Evolutionary conservation across 805 yeast species (phyloP).

Genomic region (Brettanomyces sp.): DNA sequence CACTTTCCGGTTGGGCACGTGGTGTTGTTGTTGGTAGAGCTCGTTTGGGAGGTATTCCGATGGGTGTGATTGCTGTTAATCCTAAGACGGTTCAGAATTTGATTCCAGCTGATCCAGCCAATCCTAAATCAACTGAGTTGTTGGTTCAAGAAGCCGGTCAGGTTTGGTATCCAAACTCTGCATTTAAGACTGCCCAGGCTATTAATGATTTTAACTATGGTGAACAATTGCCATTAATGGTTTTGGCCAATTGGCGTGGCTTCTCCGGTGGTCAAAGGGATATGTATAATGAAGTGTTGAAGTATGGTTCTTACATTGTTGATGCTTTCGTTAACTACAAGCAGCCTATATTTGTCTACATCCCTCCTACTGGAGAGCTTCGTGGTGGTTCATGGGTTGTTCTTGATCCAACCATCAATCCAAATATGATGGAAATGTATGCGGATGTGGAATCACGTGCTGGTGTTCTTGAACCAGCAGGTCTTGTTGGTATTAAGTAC

Average conservation of each 20-base stretch:
- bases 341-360: slow-evolving; percentile 94
- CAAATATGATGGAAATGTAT: slow-evolving; percentile 98
- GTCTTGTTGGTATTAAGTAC: slow-evolving; percentile 98
- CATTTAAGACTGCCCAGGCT: slow-evolving; percentile 98
- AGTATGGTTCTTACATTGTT: slow-evolving; percentile 93
- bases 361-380: slow-evolving; percentile 96
- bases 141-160: slow-evolving; percentile 94
- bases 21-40: slow-evolving; percentile 99
- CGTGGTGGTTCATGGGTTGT: slow-evolving; percentile 99
- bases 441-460: slow-evolving; percentile 94
- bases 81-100: slow-evolving; percentile 83
- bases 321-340: slow-evolving; percentile 93
- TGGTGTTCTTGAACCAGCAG: slow-evolving; percentile 98
- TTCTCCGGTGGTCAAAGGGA: slow-evolving; percentile 99
- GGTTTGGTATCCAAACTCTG: slow-evolving; percentile 99
- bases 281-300: slow-evolving; percentile 96
- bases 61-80: slow-evolving; percentile 97
- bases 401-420: slow-evolving; percentile 94
- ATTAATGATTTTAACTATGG: slow-evolving; percentile 96
- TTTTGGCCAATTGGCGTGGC: slow-evolving; percentile 99
- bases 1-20: slow-evolving; percentile 96
- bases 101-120: slow-evolving; percentile 97
- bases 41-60: slow-evolving; percentile 95
- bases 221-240: slow-evolving; percentile 95
- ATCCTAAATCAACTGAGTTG: slow-evolving; percentile 86